Evolutionary conservation across 2,329 filamentous ascomycete species (phyloP), one percentile per base, ranked within the genome.

Genomic region (Orbilia quercus): DNA sequence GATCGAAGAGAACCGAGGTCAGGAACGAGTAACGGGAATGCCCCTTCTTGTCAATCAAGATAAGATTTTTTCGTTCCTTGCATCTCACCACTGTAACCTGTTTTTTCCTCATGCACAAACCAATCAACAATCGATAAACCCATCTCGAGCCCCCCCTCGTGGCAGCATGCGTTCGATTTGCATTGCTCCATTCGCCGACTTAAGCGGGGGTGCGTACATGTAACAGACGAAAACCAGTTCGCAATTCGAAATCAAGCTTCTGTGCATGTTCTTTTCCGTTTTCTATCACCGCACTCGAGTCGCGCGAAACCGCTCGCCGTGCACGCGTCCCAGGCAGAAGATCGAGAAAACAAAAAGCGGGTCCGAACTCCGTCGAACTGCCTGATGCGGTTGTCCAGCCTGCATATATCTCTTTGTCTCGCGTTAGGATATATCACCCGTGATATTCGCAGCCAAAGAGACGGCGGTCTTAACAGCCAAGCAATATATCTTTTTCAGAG

Each of bases 21-120:
- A 47, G 60, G 60, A 54, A 54, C 48, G 23, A 47, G 60, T 48
- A 54, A 54, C 48, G 23, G 48, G 11, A 64, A 22, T 23, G 23
- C 42, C 25, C 38, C 38, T n/a, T 23, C 31, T 53, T 45, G 45
- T 67, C 63, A 44, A 59, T 67, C 45, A 59, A 45, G 54, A 59
- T 59, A 67, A 59, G 53, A 40, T 48, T 38, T 38, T n/a, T 48
- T 55, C 48, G 63, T 67, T 53, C 63, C 63, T 67, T 67, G 53
- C 63, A 67, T 67, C 36, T 14, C 20, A 25, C 36, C 14, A 58
- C 25, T 16, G 25, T 3, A 44, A 59, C 34, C 51, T 31, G 51
- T 23, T 44, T 40, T 51, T 51, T n/a, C n/a, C 22, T 31, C 36
- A 40, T 3, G 36, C 6, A 16, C 9, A 58, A 9, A 3, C 62